A percentile compares a stretch with the other conserved stretches of the same genome.
Conservation (phyloP, 2,329 filamentous ascomycete genomes). For the Chaetomiaceae sp. region DNA sequence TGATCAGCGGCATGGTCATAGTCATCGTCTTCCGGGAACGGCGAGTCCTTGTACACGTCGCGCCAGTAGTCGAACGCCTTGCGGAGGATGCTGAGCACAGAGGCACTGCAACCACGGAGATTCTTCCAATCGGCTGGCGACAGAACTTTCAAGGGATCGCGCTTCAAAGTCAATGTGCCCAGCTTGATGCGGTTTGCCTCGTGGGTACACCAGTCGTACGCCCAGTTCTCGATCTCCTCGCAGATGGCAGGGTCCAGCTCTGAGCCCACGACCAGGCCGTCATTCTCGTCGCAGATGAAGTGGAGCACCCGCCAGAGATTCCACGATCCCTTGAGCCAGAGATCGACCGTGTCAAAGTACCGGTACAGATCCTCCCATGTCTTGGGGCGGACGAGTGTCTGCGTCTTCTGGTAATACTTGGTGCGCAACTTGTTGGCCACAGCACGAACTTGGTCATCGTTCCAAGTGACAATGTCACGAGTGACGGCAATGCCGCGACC, state of each 20-base stretch:
- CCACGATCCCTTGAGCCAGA: slow-evolving; percentile 43
- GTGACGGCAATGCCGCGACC: background rate
- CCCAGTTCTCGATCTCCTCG: slow-evolving; percentile 30
- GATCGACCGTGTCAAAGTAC: slow-evolving; percentile 45
- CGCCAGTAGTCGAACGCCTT: slow-evolving; percentile 12
- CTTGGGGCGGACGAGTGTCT: slow-evolving; percentile 30
- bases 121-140: background rate
- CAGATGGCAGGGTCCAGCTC: background rate
- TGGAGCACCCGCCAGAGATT: slow-evolving; percentile 43
- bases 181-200: slow-evolving; percentile 32
- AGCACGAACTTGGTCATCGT: slow-evolving; percentile 18
- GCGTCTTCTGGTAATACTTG: background rate
- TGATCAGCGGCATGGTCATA: too few species aligned
- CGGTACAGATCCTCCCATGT: slow-evolving; percentile 37
- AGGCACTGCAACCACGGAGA: background rate
- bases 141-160: slow-evolving; percentile 13
- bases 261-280: background rate
- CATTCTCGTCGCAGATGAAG: slow-evolving; percentile 16
- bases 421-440: background rate
- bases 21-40: too few species aligned
- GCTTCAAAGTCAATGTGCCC: slow-evolving; percentile 26
- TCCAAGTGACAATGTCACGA: slow-evolving; percentile 3
- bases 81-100: slow-evolving; percentile 2
- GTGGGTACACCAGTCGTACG: slow-evolving; percentile 33
- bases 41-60: background rate